These are phyloP conservation scores for Scheffersomyces segobiensis DNA, from an alignment of 1,139 yeast genomes.

Conservation along the genomic window DNA sequence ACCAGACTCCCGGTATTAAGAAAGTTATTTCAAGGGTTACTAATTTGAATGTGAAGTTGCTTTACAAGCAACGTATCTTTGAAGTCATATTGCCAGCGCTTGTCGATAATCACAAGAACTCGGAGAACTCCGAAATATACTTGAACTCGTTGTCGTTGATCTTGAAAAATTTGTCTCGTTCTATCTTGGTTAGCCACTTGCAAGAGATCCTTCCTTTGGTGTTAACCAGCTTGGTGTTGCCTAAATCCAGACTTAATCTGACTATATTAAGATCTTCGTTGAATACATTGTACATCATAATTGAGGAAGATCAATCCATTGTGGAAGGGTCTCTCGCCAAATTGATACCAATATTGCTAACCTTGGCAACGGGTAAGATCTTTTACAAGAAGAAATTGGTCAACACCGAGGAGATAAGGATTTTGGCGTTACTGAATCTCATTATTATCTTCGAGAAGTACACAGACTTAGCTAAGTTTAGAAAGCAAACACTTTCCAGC, in stretches of 20 bases:
- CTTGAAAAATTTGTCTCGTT: conserved; percentile 62
- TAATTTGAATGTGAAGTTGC: conserved; percentile 58
- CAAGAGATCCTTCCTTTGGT: conserved; percentile 67
- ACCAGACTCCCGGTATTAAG: conserved; percentile 28
- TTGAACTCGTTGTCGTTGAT: conserved; percentile 68
- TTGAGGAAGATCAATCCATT: conserved; percentile 51
- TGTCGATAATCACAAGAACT: conserved; percentile 33
- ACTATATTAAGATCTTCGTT: conserved; percentile 62
- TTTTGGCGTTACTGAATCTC: conserved; percentile 58
- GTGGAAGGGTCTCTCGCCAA: conserved; percentile 55
- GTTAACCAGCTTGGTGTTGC: conserved; percentile 59
- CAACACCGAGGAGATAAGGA: conserved; percentile 48
- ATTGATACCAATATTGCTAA: conserved; percentile 56
- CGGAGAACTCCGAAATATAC: conserved; percentile 36
- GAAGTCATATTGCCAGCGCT: conserved; percentile 53
- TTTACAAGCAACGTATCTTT: conserved; percentile 81
- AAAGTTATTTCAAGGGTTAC: conserved; percentile 45
- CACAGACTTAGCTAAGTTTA: conserved; percentile 52
- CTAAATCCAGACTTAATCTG: conserved; percentile 22
- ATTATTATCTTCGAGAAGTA: conserved; percentile 43
- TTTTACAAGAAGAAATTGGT: conserved; percentile 20
- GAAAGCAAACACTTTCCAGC: conserved; percentile 47
- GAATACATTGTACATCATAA: conserved; percentile 51
- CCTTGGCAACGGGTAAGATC: conserved; percentile 28
- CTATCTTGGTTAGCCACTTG: conserved; percentile 63